These are phyloP conservation scores for Picea glauca DNA, from an alignment of 75 land plant genomes.

Conservation along the genomic window DNA sequence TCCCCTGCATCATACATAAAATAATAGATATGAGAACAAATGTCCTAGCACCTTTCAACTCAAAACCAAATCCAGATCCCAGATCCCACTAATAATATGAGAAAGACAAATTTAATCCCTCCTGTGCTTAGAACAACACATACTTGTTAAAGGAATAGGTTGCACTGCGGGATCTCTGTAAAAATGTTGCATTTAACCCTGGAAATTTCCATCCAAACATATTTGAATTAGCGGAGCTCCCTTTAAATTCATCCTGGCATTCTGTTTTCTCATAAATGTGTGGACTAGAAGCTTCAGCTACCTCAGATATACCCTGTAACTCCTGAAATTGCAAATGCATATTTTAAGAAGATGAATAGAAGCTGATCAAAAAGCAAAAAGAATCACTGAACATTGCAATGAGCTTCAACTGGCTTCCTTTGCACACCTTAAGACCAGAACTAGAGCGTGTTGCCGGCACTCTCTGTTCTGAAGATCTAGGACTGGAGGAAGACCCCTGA, in stretches of 20 bases:
- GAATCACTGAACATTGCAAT: not conserved
- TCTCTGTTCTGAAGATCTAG: not conserved
- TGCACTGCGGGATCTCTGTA: conserved; percentile 2
- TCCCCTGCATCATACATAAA: too few relatives aligned
- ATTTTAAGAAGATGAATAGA: not conserved
- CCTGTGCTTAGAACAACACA: too few relatives aligned
- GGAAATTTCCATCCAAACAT: conserved; percentile 11
- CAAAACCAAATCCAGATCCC: too few relatives aligned
- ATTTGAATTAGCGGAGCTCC: not conserved
- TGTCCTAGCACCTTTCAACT: too few relatives aligned
- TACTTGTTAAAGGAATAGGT: too few relatives aligned
- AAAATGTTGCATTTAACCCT: conserved; percentile 10
- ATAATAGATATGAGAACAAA: too few relatives aligned
- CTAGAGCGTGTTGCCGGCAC: not conserved
- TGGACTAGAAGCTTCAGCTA: not conserved
- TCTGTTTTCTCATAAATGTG: not conserved
- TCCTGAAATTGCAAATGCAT: not conserved
- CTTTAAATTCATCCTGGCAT: not conserved
- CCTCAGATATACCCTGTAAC: conserved; percentile 10
- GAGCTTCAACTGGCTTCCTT: not conserved
- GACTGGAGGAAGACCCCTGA: conserved; percentile 3
- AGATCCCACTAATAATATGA: too few relatives aligned
- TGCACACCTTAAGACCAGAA: conserved; percentile 15
- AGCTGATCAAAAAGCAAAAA: not conserved
- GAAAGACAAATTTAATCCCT: too few relatives aligned